Evolutionary conservation across 805 yeast species (phyloP).

Genomic region (Yamadazyma paraphyllophila): DNA sequence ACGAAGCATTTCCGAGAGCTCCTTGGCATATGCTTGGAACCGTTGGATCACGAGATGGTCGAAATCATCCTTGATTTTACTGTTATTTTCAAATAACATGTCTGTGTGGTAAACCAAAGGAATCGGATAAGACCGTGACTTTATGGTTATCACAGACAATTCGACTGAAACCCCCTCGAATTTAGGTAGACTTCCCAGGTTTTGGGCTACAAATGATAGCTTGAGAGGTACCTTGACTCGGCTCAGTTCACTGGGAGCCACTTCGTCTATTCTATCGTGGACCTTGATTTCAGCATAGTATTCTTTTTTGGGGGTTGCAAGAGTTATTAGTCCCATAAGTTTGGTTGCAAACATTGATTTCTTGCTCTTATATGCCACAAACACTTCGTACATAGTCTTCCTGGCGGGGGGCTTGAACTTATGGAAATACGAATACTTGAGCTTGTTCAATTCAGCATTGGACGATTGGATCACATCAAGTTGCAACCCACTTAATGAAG

Average conservation of each 20-base stretch:
- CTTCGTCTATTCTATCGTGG: slow-evolving; percentile 7
- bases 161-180: slow-evolving; percentile 28
- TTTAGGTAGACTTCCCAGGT: slow-evolving; percentile 14
- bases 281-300: slow-evolving; percentile 18
- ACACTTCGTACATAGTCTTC: slow-evolving; percentile 25
- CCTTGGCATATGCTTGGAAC: slow-evolving; percentile 31
- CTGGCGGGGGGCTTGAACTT: slow-evolving; percentile 8
- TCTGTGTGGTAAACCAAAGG: slow-evolving; percentile 37
- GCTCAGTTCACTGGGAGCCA: slow-evolving; percentile 1
- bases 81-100: slow-evolving; percentile 32
- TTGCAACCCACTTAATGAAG: slow-evolving; percentile 3
- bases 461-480: slow-evolving; percentile 10
- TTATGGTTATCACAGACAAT: slow-evolving; percentile 28
- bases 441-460: slow-evolving; percentile 25
- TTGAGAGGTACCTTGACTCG: slow-evolving; percentile 8
- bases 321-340: slow-evolving; percentile 30
- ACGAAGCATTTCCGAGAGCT: slow-evolving; percentile 24
- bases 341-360: slow-evolving; percentile 29
- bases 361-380: slow-evolving; percentile 27
- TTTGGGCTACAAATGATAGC: slow-evolving; percentile 19
- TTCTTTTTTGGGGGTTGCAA: slow-evolving; percentile 30
- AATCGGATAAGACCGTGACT: slow-evolving; percentile 30
- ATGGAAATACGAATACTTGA: slow-evolving; percentile 27
- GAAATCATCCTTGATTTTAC: slow-evolving; percentile 27
- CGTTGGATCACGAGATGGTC: slow-evolving; percentile 29